Conservation (phyloP, 371 early-diverging fungal species). For the Mortierella sp. region DNA sequence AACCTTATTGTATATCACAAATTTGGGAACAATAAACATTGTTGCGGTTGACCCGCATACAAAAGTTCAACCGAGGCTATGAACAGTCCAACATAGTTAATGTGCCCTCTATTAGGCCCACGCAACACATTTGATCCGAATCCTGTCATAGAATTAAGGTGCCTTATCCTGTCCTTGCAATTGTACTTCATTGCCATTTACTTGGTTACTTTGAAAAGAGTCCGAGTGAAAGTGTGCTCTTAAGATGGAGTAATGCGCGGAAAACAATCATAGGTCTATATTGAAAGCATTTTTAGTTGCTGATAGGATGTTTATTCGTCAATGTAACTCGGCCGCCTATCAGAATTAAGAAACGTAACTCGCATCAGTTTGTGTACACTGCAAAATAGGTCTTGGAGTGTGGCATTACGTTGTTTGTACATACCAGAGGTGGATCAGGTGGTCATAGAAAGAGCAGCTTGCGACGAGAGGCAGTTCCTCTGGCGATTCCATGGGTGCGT, state of each 20-base stretch:
- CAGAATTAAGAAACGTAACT: no score
- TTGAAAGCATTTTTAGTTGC: no score
- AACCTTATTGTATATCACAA: constrained; percentile 5
- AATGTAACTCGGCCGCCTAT: no score
- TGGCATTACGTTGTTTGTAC: neutral
- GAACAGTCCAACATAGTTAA: no score
- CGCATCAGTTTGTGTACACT: neutral
- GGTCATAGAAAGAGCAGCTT: constrained; percentile 96
- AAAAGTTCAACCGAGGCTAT: neutral
- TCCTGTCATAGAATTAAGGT: no score
- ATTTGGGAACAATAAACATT: neutral
- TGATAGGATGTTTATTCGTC: no score
- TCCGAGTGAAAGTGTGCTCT: no score
- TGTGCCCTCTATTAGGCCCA: no score
- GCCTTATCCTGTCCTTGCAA: no score
- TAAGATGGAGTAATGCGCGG: no score
- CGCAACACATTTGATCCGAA: no score
- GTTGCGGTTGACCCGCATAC: neutral
- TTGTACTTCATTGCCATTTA: neutral
- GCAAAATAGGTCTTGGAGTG: neutral
- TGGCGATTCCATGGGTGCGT: constrained; percentile 26
- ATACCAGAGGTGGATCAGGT: constrained; percentile 87
- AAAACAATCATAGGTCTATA: no score
- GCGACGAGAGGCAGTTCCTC: constrained; percentile 67
- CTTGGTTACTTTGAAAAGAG: neutral